These are phyloP conservation scores for Eimeria praecox DNA, from an alignment of 169 alveolate species.

Conservation along the genomic window DNA sequence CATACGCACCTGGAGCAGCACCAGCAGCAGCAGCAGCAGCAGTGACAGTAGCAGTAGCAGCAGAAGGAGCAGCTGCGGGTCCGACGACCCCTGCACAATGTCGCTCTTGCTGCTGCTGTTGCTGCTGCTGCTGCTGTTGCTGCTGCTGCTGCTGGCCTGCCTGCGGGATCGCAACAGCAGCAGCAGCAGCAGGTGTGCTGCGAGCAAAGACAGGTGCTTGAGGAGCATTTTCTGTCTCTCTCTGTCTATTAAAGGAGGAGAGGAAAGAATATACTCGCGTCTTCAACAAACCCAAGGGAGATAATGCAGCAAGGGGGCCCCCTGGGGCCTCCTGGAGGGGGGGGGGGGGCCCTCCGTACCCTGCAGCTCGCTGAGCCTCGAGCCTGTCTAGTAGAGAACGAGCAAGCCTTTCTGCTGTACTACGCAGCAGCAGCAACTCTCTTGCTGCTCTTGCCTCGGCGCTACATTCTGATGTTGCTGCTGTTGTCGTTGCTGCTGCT, in stretches of 20 bases:
- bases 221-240: neutral
- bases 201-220: neutral
- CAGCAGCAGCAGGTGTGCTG: neutral
- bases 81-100: too few relatives aligned
- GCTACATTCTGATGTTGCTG: neutral
- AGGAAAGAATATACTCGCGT: neutral
- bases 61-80: too few relatives aligned
- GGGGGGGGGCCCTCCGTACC: neutral
- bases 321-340: neutral
- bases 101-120: neutral
- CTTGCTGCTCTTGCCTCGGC: neutral
- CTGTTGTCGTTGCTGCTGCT: neutral
- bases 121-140: neutral
- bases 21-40: neutral
- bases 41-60: neutral
- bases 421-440: slow-evolving; percentile 19
- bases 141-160: neutral
- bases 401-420: slow-evolving; percentile 1
- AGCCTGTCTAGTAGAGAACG: neutral
- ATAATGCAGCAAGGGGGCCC: neutral
- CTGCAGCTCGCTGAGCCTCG: neutral
- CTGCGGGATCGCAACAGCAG: neutral
- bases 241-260: neutral
- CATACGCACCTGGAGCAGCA: too few relatives aligned
- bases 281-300: neutral